Conservation (phyloP, 1,284 basidiomycete genomes). For the Naganishia cerealis region DNA sequence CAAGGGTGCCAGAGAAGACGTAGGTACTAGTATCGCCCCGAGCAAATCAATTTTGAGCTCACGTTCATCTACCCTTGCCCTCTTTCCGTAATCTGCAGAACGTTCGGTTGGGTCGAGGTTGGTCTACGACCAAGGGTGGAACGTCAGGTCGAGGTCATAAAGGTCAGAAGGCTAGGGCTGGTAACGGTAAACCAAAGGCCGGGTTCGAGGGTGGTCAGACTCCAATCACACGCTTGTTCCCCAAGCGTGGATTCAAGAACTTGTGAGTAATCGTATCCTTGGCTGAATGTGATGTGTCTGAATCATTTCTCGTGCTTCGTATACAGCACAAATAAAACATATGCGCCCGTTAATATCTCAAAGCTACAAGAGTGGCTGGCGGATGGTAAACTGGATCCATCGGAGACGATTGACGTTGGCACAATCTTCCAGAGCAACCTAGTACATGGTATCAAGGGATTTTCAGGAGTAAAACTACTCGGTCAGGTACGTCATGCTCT, state of each 20-base stretch:
- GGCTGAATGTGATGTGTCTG: background rate
- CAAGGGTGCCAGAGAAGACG: slow-evolving; percentile 46
- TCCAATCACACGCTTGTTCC: slow-evolving; percentile 84
- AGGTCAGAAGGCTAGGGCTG: slow-evolving; percentile 89
- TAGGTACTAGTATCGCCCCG: slow-evolving; percentile 33
- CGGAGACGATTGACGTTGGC: slow-evolving; percentile 81
- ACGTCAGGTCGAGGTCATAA: slow-evolving; percentile 93
- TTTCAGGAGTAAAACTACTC: slow-evolving; percentile 78
- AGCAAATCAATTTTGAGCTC: background rate
- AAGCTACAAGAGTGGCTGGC: slow-evolving; percentile 89
- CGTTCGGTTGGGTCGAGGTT: slow-evolving; percentile 91
- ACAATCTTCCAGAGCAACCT: slow-evolving; percentile 82
- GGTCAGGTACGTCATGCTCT: slow-evolving; percentile 64
- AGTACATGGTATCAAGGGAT: slow-evolving; percentile 77
- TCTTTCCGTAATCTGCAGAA: slow-evolving; percentile 59
- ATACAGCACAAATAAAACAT: slow-evolving; percentile 67
- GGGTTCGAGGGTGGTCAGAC: slow-evolving; percentile 97
- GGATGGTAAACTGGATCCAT: slow-evolving; percentile 73
- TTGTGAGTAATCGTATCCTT: slow-evolving; percentile 54
- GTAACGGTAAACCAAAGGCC: slow-evolving; percentile 78
- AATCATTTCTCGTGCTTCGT: background rate
- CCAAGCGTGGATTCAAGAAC: slow-evolving; percentile 92
- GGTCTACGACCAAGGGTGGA: slow-evolving; percentile 83
- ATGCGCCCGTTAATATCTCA: slow-evolving; percentile 77
- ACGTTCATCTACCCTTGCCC: background rate